A percentile compares a stretch with the other conserved stretches of the same genome.
These are phyloP conservation scores for Physcomitrellopsis africana DNA, from an alignment of 225 moss, liverwort and hornwort species.

Conservation along the genomic window DNA sequence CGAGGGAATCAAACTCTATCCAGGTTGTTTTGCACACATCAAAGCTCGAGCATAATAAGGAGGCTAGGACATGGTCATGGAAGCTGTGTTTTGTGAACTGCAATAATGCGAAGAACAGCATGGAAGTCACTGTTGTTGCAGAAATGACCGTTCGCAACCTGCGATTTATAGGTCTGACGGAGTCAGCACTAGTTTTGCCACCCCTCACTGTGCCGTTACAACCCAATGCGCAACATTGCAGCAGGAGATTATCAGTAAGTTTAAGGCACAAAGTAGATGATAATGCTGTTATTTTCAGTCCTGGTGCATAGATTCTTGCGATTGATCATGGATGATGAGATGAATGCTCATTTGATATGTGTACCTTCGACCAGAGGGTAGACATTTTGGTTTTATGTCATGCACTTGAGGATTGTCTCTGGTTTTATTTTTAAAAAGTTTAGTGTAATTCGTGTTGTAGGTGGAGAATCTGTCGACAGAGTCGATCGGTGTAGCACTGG, in stretches of 20 bases:
- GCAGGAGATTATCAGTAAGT: conserved; percentile 70
- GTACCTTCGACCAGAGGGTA: conserved; percentile 14
- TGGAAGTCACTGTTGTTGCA: conserved; percentile 76
- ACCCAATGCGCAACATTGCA: conserved; percentile 57
- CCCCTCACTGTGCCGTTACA: conserved; percentile 76
- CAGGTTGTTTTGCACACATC: conserved; percentile 64
- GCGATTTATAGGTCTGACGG: conserved; percentile 74
- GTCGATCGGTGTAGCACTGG: conserved; percentile 75
- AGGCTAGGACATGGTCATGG: conserved; percentile 86
- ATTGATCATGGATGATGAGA: conserved; percentile 23
- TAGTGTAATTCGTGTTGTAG: conserved; percentile 39
- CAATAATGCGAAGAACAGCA: conserved; percentile 74
- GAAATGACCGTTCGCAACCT: conserved; percentile 91
- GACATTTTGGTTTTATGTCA: not conserved
- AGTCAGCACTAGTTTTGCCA: conserved; percentile 70
- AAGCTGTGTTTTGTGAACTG: conserved; percentile 71
- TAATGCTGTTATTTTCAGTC: conserved; percentile 18
- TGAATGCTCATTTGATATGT: not conserved
- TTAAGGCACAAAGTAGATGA: conserved; percentile 26
- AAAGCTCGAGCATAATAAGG: conserved; percentile 80
- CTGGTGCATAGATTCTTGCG: conserved; percentile 17
- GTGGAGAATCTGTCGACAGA: conserved; percentile 82
- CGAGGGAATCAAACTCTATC: conserved; percentile 55
- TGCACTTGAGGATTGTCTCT: conserved; percentile 14
- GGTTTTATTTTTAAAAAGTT: conserved; percentile 9